Base-by-base conservation (phyloP, 768 basidiomycete species). In the Lentinula raphanica region DNA sequence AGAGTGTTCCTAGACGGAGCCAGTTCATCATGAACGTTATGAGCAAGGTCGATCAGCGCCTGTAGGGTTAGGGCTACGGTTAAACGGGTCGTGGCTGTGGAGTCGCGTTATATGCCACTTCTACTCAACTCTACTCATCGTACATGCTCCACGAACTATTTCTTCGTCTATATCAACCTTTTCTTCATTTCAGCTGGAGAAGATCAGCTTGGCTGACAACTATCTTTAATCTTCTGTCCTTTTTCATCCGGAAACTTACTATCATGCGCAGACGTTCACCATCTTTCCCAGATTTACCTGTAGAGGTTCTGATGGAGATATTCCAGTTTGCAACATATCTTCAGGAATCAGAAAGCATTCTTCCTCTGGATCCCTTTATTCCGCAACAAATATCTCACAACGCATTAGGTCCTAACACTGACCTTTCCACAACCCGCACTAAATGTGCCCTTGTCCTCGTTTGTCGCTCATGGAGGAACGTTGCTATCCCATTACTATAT, bases 301-400 rank as follows among this genome's bases (percentile, higher is more conserved):
- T 74, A 17, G 81, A 84, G 59, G 64, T 84, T 38, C 81, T 79
- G 78, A 70, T 80, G 19, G 81, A 82, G 60, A 84, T 84, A 36
- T 82, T 84, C 66, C 75, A 80, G 56, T 81, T 80, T 64, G 77
- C 79, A 5, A 82, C 80, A 15, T 76, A 80, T 64, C 70, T 79
- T 50, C 76, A 79, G 60, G 69, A 68, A 7, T 68, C 76, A 44
- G 70, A 72, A 45, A 73, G 76, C 31, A 70, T 83, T 60, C 69
- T 69, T 21, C 78, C 78, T 8, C 62, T 77, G 49, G 74, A 82
- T 65, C 79, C 82, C 5, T 82, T 84, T 63, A 65, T 67, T 7
- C 67, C 69, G 21, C 72, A 71, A 59, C 72, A 71, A 50, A 65
- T 70, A 2, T 76, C 77, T 1, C 74, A 71, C 55, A 76, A 78